A percentile compares a stretch with the other conserved stretches of the same genome.
These are phyloP conservation scores for Aspergillus aculeatus DNA, from an alignment of 2,329 filamentous ascomycete genomes.

Conservation along the genomic window DNA sequence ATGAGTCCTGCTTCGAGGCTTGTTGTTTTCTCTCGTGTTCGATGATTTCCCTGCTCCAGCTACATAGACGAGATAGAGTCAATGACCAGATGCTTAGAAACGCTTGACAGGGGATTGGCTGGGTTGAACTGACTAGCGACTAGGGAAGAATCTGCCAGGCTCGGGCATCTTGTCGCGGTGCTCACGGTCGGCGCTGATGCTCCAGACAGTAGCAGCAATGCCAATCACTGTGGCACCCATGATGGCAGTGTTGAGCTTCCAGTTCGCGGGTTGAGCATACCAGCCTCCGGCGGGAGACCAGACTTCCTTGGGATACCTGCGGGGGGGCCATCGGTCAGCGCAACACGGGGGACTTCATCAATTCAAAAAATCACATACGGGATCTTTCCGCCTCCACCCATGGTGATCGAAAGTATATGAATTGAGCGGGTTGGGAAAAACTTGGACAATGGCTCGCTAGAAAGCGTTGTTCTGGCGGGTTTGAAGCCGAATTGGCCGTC, in stretches of 20 bases:
- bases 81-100: conserved; percentile 11
- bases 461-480: conserved; percentile 25
- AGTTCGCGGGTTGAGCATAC: conserved; percentile 94
- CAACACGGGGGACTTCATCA: background rate
- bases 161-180: conserved; percentile 73
- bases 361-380: conserved; percentile 52
- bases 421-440: conserved; percentile 19
- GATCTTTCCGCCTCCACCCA: conserved; percentile 78
- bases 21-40: conserved; percentile 61
- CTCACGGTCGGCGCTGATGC: conserved; percentile 71
- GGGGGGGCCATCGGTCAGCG: conserved; percentile 26
- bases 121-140: conserved; percentile 67
- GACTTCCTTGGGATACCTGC: conserved; percentile 95
- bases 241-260: conserved; percentile 85
- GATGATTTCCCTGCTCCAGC: conserved; percentile 70
- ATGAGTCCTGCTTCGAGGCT: conserved; percentile 45
- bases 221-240: conserved; percentile 68
- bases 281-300: conserved; percentile 98
- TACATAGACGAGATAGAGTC: conserved; percentile 32
- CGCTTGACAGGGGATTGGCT: conserved; percentile 2
- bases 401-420: conserved; percentile 34
- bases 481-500: conserved; percentile 33
- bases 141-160: conserved; percentile 75
- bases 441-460: conserved; percentile 23
- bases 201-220: conserved; percentile 67